Evolutionary conservation across 352 stramenopile species (phyloP).

Genomic region (Aphanomyces cochlioides): DNA sequence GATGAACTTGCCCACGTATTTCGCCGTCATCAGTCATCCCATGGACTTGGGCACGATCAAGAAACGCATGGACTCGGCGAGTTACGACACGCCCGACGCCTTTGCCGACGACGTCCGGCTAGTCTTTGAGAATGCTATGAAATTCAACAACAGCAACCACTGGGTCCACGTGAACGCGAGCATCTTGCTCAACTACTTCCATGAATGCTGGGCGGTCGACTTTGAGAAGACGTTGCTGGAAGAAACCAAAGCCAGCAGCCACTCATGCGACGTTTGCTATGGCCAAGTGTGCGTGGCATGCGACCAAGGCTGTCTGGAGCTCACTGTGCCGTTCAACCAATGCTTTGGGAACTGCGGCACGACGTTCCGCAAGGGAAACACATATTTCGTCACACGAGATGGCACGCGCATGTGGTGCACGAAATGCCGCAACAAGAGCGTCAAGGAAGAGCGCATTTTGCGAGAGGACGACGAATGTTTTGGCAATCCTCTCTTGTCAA

Average conservation of each 20-base stretch:
- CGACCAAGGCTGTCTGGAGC: slow-evolving; percentile 60
- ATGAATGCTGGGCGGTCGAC: slow-evolving; percentile 49
- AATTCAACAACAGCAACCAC: slow-evolving; percentile 74
- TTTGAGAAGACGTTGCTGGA: slow-evolving; percentile 46
- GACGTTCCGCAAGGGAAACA: slow-evolving; percentile 70
- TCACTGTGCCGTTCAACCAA: slow-evolving; percentile 59
- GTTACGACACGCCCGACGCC: slow-evolving; percentile 82
- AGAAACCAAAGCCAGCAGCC: slow-evolving; percentile 35
- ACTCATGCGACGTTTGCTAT: slow-evolving; percentile 57
- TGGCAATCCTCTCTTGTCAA: background rate
- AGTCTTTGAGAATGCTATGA: slow-evolving; percentile 88
- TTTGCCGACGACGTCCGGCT: slow-evolving; percentile 76
- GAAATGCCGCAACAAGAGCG: slow-evolving; percentile 57
- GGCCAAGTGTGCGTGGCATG: slow-evolving; percentile 72
- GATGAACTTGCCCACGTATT: slow-evolving; percentile 68
- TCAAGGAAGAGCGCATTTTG: slow-evolving; percentile 87
- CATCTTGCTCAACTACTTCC: slow-evolving; percentile 61
- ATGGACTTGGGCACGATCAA: slow-evolving; percentile 92
- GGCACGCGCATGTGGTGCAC: slow-evolving; percentile 77
- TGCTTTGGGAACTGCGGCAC: slow-evolving; percentile 70
- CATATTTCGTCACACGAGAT: slow-evolving; percentile 70
- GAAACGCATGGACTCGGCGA: slow-evolving; percentile 64
- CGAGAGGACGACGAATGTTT: slow-evolving; percentile 7
- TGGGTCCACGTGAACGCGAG: slow-evolving; percentile 72
- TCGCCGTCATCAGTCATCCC: slow-evolving; percentile 58